Base-by-base conservation (phyloP, 2,329 filamentous ascomycete genomes). In the Biscogniauxia mediterranea region DNA sequence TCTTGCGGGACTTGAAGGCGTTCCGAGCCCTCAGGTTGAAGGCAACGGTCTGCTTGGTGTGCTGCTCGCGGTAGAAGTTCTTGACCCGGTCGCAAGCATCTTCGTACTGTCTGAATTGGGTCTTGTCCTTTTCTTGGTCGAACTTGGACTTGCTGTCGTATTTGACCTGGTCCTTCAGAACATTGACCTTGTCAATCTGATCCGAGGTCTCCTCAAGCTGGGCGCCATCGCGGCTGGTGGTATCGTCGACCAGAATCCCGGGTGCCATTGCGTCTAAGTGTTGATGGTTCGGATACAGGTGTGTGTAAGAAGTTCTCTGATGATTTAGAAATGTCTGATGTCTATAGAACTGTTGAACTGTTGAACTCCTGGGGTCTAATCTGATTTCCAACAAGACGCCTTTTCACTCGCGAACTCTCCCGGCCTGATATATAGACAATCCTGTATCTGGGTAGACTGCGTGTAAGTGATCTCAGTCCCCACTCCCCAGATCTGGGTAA, bases 1-100 rank as follows among this genome's bases (percentile, higher is more conserved):
- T 79, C 50, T 70, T 71, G 19, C 90, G 86, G 66, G 82, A 83
- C 75, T 87, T 80, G 79, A 92, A 91, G 58, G 83, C 79, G 68
- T 89, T 87, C 59, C 93, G 90, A 15, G 90, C 91, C 65, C 88
- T 86, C 52, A 96, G 83, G 80, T 96, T 96, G 83, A 93, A 96
- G 9, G 90, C 87, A 0, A 92, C 86, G 54, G 89, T 93, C 76
- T 93, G 90, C 80, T 87, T 87, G 72, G 81, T 80, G 75, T 88
- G 86, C 72, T 88, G 86, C 73, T 87, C 91, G 61, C 81, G 83
- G 83, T 96, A 97, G 78, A 96, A 96, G 80, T 84, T 85, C 81
- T 93, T 93, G 75, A 96, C 92, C 56, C 91, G 85, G 77, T 92
- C 89, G 78, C 89, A 92, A 51, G 92, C 91, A 17, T 88, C 87